These are phyloP conservation scores for Macrolepiota fuliginosa DNA, from an alignment of 768 basidiomycete species.

Conservation along the genomic window DNA sequence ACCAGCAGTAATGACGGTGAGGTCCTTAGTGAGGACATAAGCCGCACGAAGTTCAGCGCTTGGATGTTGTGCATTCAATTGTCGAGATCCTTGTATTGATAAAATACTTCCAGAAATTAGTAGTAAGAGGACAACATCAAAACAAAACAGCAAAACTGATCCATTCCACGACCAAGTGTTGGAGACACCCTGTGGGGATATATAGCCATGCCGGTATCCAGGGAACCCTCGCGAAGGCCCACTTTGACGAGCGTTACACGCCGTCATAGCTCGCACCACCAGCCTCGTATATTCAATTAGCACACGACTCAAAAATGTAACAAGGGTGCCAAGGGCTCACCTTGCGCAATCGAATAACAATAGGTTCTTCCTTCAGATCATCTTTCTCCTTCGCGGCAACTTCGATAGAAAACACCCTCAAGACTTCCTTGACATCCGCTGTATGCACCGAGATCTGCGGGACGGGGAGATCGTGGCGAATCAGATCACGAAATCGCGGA, in stretches of 20 bases:
- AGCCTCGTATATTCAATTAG: slow-evolving; percentile 44
- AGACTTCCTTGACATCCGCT: slow-evolving; percentile 80
- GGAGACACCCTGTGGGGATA: background rate
- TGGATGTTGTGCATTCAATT: too few relatives aligned
- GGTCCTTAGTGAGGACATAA: too few relatives aligned
- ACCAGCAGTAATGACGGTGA: too few relatives aligned
- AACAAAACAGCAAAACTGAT: background rate
- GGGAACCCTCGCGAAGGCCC: background rate
- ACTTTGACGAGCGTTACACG: slow-evolving; percentile 39
- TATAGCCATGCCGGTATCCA: background rate
- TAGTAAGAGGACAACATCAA: background rate
- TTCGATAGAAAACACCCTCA: slow-evolving; percentile 83
- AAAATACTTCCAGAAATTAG: background rate
- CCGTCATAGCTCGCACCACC: slow-evolving; percentile 91
- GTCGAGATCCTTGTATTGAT: too few relatives aligned
- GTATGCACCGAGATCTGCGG: slow-evolving; percentile 86
- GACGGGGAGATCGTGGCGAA: slow-evolving; percentile 21
- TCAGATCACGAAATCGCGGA: slow-evolving; percentile 19
- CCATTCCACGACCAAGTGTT: background rate
- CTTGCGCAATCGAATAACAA: slow-evolving; percentile 79
- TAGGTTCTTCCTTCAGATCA: slow-evolving; percentile 86
- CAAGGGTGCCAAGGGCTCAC: slow-evolving; percentile 34
- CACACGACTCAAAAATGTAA: slow-evolving; percentile 10
- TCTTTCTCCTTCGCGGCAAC: slow-evolving; percentile 81
- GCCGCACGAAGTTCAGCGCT: too few relatives aligned